A percentile compares a stretch with the other conserved stretches of the same genome.
These are phyloP conservation scores for Huntiella moniliformis DNA, from an alignment of 2,329 filamentous ascomycete species.

Conservation along the genomic window DNA sequence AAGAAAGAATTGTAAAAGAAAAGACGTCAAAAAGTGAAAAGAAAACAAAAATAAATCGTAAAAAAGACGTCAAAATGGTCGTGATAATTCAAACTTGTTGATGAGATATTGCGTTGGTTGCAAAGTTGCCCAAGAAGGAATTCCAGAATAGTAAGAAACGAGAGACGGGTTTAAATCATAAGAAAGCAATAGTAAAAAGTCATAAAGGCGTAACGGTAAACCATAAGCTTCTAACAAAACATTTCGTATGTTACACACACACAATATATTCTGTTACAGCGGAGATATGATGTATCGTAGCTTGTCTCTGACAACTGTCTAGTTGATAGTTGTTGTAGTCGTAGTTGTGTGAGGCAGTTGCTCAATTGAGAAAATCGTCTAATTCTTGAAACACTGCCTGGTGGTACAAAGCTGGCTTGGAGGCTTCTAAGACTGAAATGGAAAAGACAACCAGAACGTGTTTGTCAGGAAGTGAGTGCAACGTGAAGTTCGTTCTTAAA, in stretches of 20 bases:
- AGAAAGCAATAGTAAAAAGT: too few species aligned
- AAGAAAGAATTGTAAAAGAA: not conserved
- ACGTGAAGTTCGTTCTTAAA: not conserved
- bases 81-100: not conserved
- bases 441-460: conserved; percentile 1
- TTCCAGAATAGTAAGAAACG: too few species aligned
- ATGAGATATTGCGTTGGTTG: not conserved
- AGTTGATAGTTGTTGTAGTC: not conserved
- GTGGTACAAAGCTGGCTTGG: not conserved
- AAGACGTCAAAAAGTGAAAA: not conserved
- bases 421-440: not conserved
- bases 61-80: conserved; percentile 3
- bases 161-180: too few species aligned
- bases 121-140: too few species aligned
- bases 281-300: too few species aligned
- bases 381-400: conserved; percentile 2
- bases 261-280: too few species aligned
- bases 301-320: too few species aligned
- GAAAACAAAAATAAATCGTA: not conserved
- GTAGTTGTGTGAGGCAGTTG: not conserved
- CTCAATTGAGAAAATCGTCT: not conserved
- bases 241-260: too few species aligned
- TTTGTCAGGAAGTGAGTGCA: not conserved
- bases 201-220: too few species aligned
- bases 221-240: too few species aligned